phyloP scores from a whole-genome alignment of 495 filamentous ascomycete species.

The Geopyxis carbonaria region DNA sequence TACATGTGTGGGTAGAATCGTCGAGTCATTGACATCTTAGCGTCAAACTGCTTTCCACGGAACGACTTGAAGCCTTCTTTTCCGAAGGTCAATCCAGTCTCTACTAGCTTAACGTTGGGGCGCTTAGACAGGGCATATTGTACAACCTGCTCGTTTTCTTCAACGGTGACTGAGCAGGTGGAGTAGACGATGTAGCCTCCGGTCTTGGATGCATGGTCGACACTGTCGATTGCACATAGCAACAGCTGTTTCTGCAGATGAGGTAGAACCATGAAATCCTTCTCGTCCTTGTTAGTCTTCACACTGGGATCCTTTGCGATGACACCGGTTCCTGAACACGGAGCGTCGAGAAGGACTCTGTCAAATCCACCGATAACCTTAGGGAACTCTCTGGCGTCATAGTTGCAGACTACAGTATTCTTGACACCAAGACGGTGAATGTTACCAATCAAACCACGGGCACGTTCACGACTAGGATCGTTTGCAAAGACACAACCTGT shows the following conservation, averaged over 20 bases:
- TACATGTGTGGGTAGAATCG: slow-evolving; percentile 88
- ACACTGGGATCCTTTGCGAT: slow-evolving; percentile 89
- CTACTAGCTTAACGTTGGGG: slow-evolving; percentile 83
- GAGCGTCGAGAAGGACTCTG: slow-evolving; percentile 61
- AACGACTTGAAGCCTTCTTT: slow-evolving; percentile 76
- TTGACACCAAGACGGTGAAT: slow-evolving; percentile 86
- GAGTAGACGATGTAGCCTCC: slow-evolving; percentile 92
- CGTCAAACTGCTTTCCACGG: slow-evolving; percentile 76
- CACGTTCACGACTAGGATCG: slow-evolving; percentile 79
- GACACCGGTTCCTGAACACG: slow-evolving; percentile 70
- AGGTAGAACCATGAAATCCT: slow-evolving; percentile 78
- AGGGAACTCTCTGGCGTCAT: slow-evolving; percentile 84
- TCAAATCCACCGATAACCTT: slow-evolving; percentile 91
- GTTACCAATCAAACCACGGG: slow-evolving; percentile 95
- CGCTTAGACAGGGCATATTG: slow-evolving; percentile 79
- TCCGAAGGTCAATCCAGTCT: slow-evolving; percentile 84
- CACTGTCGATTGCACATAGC: slow-evolving; percentile 82
- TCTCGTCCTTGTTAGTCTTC: slow-evolving; percentile 92
- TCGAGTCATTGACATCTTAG: slow-evolving; percentile 65
- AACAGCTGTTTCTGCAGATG: slow-evolving; percentile 89
- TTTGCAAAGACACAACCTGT: slow-evolving; percentile 93
- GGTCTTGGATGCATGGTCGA: slow-evolving; percentile 67
- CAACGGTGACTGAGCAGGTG: slow-evolving; percentile 78
- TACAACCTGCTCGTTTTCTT: slow-evolving; percentile 88
- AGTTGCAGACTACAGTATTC: slow-evolving; percentile 87